Evolutionary conservation across 139 green algal genomes (phyloP), one percentile per base, ranked within the genome.

Genomic region (Astrephomene gubernaculifera): DNA sequence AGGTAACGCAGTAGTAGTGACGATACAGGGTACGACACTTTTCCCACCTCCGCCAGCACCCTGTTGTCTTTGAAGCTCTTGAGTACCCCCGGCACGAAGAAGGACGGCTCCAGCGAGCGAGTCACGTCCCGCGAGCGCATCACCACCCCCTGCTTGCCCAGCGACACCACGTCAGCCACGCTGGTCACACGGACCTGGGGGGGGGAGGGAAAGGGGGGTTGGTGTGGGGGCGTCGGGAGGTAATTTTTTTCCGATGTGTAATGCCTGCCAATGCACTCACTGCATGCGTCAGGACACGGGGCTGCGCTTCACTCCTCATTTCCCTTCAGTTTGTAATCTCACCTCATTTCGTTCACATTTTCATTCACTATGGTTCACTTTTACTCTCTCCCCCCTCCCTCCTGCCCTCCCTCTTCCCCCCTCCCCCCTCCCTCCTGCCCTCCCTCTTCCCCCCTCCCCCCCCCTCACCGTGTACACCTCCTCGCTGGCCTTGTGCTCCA

Each of bases 31-130:
- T 33, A 36, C 21, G 24, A 12, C 60, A 33, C 60, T n/a, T n/a
- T n/a, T 5, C 76, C 1, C 61, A 88, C 74, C 63, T 79, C 74
- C 19, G 81, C 82, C 79, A 90, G 68, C 73, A 90, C 86, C 2
- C 81, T 41, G 65, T 85, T 69, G 82, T 92, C 85, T 68, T 92
- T 90, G 86, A 90, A 90, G 38, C 44, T 68, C 74, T 93, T 92
- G 22, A 92, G 82, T 39, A 88, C 88, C 6, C 88, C 88, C 10
- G 91, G 92, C 33, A 95, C 86, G 73, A 92, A 93, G 65, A 94
- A 87, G 84, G 73, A 89, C 17, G 92, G 86, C 71, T 90, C 81
- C 70, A 94, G 70, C 2, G 49, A 76, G 36, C 88, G 86, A 4
- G 89, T 92, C 43, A 95, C 88, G n/a, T 89, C 82, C 3, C 92